These are phyloP conservation scores for Beauveria brongniartii DNA, from an alignment of 2,329 filamentous ascomycete species.

Conservation along the genomic window DNA sequence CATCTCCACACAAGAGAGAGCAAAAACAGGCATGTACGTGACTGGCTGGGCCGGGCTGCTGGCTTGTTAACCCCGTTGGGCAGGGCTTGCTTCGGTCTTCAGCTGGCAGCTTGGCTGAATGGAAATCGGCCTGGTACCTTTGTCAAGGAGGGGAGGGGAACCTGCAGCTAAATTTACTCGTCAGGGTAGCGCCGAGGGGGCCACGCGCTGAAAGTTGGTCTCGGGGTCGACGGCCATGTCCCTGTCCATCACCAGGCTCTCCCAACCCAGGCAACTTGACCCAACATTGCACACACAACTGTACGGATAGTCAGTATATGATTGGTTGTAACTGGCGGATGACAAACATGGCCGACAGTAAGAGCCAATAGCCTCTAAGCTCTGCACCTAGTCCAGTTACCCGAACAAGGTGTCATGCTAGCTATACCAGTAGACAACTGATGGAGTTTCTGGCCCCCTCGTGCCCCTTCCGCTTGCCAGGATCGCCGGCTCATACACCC, in stretches of 20 bases:
- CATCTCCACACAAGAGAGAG: background rate
- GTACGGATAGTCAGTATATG: no score
- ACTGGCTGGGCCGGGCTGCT: background rate
- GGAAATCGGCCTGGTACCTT: conserved; percentile 1
- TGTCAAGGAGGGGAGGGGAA: background rate
- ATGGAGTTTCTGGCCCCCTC: background rate
- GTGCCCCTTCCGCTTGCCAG: background rate
- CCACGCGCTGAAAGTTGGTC: background rate
- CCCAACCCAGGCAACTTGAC: background rate
- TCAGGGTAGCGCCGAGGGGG: background rate
- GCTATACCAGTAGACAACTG: background rate
- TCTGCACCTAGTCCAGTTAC: background rate
- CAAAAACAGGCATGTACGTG: background rate
- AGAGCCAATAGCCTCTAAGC: background rate
- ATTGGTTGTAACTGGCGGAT: background rate
- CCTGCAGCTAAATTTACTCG: background rate
- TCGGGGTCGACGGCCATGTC: background rate
- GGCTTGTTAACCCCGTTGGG: background rate
- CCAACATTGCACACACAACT: background rate
- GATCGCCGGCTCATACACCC: background rate
- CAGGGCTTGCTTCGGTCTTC: conserved; percentile 5
- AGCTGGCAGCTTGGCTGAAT: background rate
- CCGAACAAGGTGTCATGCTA: background rate
- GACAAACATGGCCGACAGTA: background rate
- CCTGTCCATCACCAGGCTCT: background rate